phyloP scores from a whole-genome alignment of 345 rosid species.

The Reutealis trisperma region DNA sequence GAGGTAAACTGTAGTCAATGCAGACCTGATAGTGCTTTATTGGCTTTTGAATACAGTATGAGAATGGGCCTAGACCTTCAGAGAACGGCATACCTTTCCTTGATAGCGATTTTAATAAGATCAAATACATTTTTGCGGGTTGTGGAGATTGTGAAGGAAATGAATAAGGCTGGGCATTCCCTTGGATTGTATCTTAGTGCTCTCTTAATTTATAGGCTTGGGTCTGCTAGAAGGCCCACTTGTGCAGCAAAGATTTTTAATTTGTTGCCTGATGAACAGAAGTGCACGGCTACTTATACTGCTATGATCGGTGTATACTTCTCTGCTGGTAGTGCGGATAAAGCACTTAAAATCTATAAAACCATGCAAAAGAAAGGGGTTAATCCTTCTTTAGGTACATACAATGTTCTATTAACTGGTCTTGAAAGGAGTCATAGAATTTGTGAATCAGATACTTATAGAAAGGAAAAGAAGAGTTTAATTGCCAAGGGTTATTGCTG shows the following conservation, averaged over 20 bases:
- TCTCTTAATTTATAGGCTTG: conserved; percentile 63
- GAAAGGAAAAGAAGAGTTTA: conserved; percentile 64
- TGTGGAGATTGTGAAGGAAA: conserved; percentile 49
- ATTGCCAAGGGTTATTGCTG: conserved; percentile 28
- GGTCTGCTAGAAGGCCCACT: conserved; percentile 69
- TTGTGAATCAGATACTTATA: conserved; percentile 43
- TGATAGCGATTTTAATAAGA: conserved; percentile 59
- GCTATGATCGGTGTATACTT: conserved; percentile 68
- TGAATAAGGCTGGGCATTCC: conserved; percentile 57
- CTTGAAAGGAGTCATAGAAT: conserved; percentile 58
- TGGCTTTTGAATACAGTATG: conserved; percentile 62
- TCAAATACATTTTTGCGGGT: conserved; percentile 40
- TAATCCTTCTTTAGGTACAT: conserved; percentile 66
- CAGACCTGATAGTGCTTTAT: conserved; percentile 57
- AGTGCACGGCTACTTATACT: conserved; percentile 65
- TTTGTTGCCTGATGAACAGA: conserved; percentile 59
- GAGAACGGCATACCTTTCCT: conserved; percentile 56
- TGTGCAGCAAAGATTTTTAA: conserved; percentile 61
- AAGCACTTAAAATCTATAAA: conserved; percentile 59
- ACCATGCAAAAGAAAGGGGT: conserved; percentile 57
- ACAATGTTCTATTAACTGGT: conserved; percentile 61
- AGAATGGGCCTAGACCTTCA: conserved; percentile 50
- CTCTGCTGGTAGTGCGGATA: conserved; percentile 71
- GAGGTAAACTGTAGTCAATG: conserved; percentile 41
- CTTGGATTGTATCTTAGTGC: conserved; percentile 62